Percentiles rank a stretch among this genome's conserved stretches.
These are phyloP conservation scores for Dillenia turbinata DNA, from an alignment of 164 flowering plant genomes.

Conservation along the genomic window DNA sequence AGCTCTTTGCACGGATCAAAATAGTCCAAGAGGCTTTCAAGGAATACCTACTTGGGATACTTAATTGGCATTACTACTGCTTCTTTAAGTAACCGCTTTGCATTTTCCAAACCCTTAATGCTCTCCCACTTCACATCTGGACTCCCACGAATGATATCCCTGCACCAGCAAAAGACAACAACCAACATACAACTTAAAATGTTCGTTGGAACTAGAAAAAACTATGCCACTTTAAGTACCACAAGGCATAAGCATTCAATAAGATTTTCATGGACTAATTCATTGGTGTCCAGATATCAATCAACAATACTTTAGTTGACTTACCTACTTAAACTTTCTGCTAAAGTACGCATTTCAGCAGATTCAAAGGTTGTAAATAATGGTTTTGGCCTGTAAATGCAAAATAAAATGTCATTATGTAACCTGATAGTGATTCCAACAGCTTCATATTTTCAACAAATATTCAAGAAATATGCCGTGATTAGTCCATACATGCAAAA, in stretches of 20 bases:
- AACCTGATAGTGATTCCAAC: background rate
- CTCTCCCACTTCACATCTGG: slow-evolving; percentile 98
- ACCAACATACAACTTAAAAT: too few species aligned
- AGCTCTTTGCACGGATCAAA: too few species aligned
- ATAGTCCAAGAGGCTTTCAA: background rate
- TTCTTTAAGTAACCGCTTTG: slow-evolving; percentile 92
- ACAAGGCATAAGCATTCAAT: too few species aligned
- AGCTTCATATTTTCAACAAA: background rate
- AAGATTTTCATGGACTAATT: too few species aligned
- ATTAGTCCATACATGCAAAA: too few species aligned
- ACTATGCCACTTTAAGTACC: too few species aligned
- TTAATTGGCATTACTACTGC: slow-evolving; percentile 99
- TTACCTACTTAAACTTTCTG: slow-evolving; percentile 89
- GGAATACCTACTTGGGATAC: slow-evolving; percentile 85
- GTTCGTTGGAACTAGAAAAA: too few species aligned
- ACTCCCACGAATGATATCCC: slow-evolving; percentile 93
- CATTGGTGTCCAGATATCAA: too few species aligned
- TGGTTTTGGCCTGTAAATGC: slow-evolving; percentile 61
- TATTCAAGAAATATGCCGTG: too few species aligned
- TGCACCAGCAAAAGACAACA: slow-evolving; percentile 15
- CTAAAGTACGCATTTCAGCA: slow-evolving; percentile 77
- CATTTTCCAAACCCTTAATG: slow-evolving; percentile 91
- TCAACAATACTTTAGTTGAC: background rate
- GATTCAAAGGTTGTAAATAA: slow-evolving; percentile 90
- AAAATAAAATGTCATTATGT: slow-evolving; percentile 10